phyloP scores from a whole-genome alignment of 2,329 filamentous ascomycete genomes.

The Tolypocladium amazonense region DNA sequence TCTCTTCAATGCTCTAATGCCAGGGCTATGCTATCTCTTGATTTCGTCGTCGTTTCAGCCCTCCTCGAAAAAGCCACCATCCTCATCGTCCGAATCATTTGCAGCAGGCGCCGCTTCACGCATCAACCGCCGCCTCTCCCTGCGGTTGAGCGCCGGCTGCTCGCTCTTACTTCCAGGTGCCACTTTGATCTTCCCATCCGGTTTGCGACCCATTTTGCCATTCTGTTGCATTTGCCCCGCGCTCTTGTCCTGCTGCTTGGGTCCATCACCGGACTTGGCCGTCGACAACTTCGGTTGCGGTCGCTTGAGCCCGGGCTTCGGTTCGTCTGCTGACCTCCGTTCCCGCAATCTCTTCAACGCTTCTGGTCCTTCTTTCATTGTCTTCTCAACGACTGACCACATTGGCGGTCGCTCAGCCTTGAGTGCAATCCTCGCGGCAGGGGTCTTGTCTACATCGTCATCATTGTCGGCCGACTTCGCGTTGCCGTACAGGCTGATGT shows the following conservation, averaged over 20 bases:
- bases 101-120: conserved; percentile 20
- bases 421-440: conserved; percentile 31
- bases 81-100: conserved; percentile 32
- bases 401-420: conserved; percentile 44
- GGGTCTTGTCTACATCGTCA: conserved; percentile 25
- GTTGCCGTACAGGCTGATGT: conserved; percentile 51
- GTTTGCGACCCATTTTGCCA: conserved; percentile 9
- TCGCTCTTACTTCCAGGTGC: conserved; percentile 11
- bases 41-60: not conserved
- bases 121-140: conserved; percentile 23
- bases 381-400: conserved; percentile 57
- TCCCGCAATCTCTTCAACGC: conserved; percentile 46
- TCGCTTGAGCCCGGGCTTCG: conserved; percentile 5
- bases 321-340: conserved; percentile 22
- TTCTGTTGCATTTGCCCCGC: conserved; percentile 6
- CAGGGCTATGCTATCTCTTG: not conserved
- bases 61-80: conserved; percentile 48
- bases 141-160: conserved; percentile 20
- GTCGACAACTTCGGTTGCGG: not conserved
- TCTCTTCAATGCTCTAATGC: not conserved
- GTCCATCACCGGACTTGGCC: not conserved
- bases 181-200: conserved; percentile 10
- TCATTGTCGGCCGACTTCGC: conserved; percentile 23
- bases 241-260: not conserved
- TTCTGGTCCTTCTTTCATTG: conserved; percentile 44